Evolutionary conservation across 352 stramenopile species (phyloP).

Genomic region (Phytophthora ramorum): DNA sequence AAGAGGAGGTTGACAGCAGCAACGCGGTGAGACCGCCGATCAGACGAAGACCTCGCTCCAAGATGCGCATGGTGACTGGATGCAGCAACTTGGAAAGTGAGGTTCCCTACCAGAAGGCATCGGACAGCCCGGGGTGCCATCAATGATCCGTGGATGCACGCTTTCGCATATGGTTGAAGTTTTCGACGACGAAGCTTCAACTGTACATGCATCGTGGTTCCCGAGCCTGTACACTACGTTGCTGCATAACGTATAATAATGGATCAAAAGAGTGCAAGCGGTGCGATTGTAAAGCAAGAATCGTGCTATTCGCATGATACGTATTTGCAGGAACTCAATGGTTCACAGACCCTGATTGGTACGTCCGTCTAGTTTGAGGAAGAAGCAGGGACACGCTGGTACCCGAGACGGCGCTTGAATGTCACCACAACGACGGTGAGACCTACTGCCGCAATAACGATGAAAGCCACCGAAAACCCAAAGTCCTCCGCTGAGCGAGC

Average conservation of each 20-base stretch:
- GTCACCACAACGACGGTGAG: constrained; percentile 9
- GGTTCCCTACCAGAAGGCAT: background rate
- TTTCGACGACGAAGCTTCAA: background rate
- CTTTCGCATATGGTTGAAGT: constrained; percentile 11
- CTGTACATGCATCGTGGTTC: too few species aligned
- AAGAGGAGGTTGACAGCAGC: constrained; percentile 1
- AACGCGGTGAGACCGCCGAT: constrained; percentile 3
- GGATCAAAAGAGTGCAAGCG: too few species aligned
- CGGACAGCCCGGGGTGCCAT: constrained; percentile 8
- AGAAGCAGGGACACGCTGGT: constrained; percentile 8
- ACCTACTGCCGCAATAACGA: constrained; percentile 3
- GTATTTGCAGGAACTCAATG: background rate
- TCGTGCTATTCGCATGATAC: background rate
- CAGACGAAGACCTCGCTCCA: constrained; percentile 11
- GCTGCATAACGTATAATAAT: too few species aligned
- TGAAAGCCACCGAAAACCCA: constrained; percentile 10
- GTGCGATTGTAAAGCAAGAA: too few species aligned
- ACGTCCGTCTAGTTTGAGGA: background rate
- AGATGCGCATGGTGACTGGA: constrained; percentile 11
- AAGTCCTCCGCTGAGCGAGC: constrained; percentile 14
- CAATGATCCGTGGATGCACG: constrained; percentile 35
- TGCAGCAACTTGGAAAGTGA: constrained; percentile 24
- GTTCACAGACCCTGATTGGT: background rate
- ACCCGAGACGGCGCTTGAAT: constrained; percentile 22
- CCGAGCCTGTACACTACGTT: too few species aligned